These are phyloP conservation scores for Exophiala mesophila DNA, from an alignment of 2,329 filamentous ascomycete species.

Conservation along the genomic window DNA sequence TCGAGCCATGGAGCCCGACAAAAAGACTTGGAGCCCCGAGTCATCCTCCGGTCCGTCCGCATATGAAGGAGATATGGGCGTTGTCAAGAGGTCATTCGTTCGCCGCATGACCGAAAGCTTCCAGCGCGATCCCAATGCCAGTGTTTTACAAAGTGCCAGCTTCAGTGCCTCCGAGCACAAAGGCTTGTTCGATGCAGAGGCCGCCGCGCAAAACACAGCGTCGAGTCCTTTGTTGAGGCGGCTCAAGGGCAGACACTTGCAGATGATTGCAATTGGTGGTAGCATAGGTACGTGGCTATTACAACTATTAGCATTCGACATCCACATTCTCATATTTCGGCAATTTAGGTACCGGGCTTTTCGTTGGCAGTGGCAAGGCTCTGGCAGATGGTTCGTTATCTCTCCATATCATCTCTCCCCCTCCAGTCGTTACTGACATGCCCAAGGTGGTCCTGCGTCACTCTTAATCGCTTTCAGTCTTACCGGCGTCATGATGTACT, in stretches of 20 bases:
- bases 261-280: conserved; percentile 69
- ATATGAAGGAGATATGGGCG: conserved; percentile 22
- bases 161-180: conserved; percentile 19
- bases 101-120: conserved; percentile 29
- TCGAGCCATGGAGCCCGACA: conserved; percentile 19
- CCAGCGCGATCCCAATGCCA: conserved; percentile 30
- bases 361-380: conserved; percentile 74
- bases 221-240: conserved; percentile 28
- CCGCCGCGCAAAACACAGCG: conserved; percentile 28
- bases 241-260: conserved; percentile 30
- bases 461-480: conserved; percentile 72
- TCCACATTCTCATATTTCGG: neutral
- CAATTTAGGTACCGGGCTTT: conserved; percentile 67
- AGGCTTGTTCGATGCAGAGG: conserved; percentile 27
- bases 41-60: conserved; percentile 20
- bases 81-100: conserved; percentile 16
- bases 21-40: conserved; percentile 23
- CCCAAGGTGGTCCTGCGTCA: conserved; percentile 64
- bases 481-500: conserved; percentile 83
- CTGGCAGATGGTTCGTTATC: conserved; percentile 38
- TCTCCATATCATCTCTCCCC: no score
- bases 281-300: no score
- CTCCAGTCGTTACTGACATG: no score
- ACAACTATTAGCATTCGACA: no score
- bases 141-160: conserved; percentile 22